phyloP scores from a whole-genome alignment of 768 basidiomycete species.

The Cubamyces sp. region DNA sequence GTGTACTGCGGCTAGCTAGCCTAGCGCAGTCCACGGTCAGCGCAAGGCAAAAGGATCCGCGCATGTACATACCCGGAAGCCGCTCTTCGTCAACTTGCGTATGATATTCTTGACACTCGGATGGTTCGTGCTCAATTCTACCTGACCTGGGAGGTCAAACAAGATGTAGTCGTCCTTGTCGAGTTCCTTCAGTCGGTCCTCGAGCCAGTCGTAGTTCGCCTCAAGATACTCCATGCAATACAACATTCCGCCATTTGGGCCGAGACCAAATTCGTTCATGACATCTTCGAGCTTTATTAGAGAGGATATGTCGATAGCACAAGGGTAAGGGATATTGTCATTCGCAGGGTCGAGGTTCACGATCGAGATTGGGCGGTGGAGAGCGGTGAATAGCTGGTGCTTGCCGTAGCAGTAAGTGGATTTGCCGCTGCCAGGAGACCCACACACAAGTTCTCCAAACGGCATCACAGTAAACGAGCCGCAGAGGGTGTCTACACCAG shows the following conservation, averaged over 20 bases:
- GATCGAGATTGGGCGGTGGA: constrained; percentile 83
- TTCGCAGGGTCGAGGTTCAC: constrained; percentile 98
- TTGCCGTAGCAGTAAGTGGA: constrained; percentile 90
- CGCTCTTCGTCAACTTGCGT: constrained; percentile 66
- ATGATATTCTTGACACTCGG: constrained; percentile 84
- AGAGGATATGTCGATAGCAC: constrained; percentile 80
- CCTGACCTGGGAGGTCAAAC: constrained; percentile 97
- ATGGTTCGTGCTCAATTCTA: constrained; percentile 96
- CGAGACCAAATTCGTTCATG: constrained; percentile 82
- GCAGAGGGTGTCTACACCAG: not conserved
- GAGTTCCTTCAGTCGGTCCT: constrained; percentile 64
- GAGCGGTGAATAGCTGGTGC: constrained; percentile 85
- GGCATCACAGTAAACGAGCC: constrained; percentile 53
- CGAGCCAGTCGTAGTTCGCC: constrained; percentile 90
- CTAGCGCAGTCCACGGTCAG: constrained; percentile 38
- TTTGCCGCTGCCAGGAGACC: constrained; percentile 86
- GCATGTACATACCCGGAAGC: constrained; percentile 75
- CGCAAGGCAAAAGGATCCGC: not conserved
- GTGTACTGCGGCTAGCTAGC: constrained; percentile 85
- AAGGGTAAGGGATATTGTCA: constrained; percentile 87
- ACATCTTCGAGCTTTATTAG: constrained; percentile 87
- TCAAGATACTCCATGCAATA: constrained; percentile 98
- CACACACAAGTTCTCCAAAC: constrained; percentile 86
- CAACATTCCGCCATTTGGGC: constrained; percentile 95
- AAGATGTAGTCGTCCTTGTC: constrained; percentile 83